These are phyloP conservation scores for Tilletia walkeri DNA, from an alignment of 1,284 basidiomycete genomes.

Conservation along the genomic window DNA sequence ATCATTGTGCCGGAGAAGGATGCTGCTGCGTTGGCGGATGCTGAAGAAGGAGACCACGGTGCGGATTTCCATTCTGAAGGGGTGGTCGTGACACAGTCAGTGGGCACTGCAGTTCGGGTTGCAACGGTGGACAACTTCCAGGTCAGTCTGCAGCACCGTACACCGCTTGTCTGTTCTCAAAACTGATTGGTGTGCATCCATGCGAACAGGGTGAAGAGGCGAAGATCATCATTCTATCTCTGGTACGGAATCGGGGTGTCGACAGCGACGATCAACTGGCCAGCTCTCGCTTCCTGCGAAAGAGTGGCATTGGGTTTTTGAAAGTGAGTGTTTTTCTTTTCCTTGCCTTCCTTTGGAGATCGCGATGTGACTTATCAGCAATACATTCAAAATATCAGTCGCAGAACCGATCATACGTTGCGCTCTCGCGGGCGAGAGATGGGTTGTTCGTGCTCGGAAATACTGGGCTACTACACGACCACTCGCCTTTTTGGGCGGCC, in stretches of 20 bases:
- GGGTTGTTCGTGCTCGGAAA: conserved; percentile 73
- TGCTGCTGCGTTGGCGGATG: conserved; percentile 51
- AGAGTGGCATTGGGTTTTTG: conserved; percentile 68
- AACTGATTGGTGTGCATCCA: conserved; percentile 58
- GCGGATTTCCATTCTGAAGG: conserved; percentile 63
- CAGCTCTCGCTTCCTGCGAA: conserved; percentile 18
- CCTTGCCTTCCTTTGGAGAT: no score
- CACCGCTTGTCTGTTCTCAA: background rate
- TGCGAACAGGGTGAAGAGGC: conserved; percentile 52
- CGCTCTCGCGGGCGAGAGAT: conserved; percentile 70
- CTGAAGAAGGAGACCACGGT: conserved; percentile 19
- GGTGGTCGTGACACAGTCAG: conserved; percentile 58
- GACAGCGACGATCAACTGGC: conserved; percentile 53
- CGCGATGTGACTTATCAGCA: background rate
- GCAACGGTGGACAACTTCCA: conserved; percentile 76
- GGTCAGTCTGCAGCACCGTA: conserved; percentile 50
- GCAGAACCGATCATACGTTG: conserved; percentile 61
- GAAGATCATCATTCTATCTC: conserved; percentile 68
- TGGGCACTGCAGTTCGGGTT: conserved; percentile 62
- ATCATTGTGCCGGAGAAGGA: conserved; percentile 71
- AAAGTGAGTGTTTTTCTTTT: conserved; percentile 58
- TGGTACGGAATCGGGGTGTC: conserved; percentile 64
- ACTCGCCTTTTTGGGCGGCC: conserved; percentile 65
- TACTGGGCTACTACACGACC: conserved; percentile 51
- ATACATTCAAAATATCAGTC: conserved; percentile 24